Evolutionary conservation across 2,329 filamentous ascomycete species (phyloP).

Genomic region (Nannizzia gypsea): DNA sequence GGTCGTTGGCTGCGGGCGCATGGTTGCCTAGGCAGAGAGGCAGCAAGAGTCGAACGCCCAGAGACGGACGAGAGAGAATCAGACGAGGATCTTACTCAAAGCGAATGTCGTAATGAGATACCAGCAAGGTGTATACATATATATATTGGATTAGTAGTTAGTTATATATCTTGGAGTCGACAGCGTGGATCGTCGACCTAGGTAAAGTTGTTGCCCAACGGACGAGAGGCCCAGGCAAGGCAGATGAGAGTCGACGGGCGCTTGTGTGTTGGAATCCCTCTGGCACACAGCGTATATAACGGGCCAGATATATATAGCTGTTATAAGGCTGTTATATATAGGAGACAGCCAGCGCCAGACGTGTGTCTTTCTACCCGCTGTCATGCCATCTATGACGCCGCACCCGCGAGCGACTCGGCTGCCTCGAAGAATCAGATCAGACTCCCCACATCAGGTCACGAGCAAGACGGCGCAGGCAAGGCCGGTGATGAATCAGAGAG

Average conservation of each 20-base stretch:
- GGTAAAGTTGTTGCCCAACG: slow-evolving; percentile 2
- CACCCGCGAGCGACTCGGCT: background rate
- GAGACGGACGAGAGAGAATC: background rate
- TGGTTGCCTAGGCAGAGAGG: slow-evolving; percentile 1
- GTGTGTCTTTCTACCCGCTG: no score
- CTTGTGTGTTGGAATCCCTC: background rate
- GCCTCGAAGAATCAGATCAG: background rate
- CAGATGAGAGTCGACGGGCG: background rate
- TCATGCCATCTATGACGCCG: no score
- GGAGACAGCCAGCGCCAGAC: no score
- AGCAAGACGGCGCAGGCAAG: background rate
- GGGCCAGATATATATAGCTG: no score
- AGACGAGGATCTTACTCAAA: background rate
- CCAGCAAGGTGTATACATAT: background rate
- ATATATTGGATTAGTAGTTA: background rate
- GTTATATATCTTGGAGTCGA: no score
- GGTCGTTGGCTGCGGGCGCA: background rate
- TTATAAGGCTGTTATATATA: no score
- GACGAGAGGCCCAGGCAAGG: background rate
- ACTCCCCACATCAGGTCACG: background rate
- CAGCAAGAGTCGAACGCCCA: background rate
- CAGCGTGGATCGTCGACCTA: no score
- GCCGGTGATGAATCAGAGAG: background rate
- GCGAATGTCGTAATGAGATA: background rate
- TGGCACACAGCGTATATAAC: no score